phyloP scores from a whole-genome alignment of 495 filamentous ascomycete species.

The Tuber melanosporum region DNA sequence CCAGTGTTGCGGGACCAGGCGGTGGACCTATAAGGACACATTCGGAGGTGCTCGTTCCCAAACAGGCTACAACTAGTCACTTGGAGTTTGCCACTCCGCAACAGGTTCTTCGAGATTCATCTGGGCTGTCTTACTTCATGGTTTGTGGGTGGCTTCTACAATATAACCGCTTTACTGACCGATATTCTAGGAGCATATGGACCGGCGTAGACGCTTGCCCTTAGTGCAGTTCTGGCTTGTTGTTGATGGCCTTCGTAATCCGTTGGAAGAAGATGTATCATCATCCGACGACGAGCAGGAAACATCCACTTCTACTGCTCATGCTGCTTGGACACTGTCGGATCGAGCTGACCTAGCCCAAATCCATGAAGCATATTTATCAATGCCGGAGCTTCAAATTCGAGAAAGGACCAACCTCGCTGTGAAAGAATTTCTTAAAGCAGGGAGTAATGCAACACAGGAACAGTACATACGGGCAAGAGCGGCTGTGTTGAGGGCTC shows the following conservation, averaged over 20 bases:
- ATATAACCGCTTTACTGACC: constrained; percentile 10
- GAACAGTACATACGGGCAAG: constrained; percentile 79
- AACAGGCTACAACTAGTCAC: constrained; percentile 48
- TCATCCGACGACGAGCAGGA: constrained; percentile 58
- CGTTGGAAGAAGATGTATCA: constrained; percentile 74
- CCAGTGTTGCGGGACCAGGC: constrained; percentile 44
- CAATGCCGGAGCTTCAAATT: constrained; percentile 71
- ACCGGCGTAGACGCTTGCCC: constrained; percentile 75
- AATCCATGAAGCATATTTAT: constrained; percentile 84
- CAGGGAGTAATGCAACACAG: constrained; percentile 65
- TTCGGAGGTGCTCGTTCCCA: constrained; percentile 38
- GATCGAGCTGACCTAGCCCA: constrained; percentile 82
- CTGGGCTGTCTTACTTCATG: constrained; percentile 96
- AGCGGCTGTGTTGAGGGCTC: constrained; percentile 70
- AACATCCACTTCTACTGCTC: constrained; percentile 54
- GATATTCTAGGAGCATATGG: constrained; percentile 73
- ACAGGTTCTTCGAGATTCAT: constrained; percentile 77
- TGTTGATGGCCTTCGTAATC: constrained; percentile 94
- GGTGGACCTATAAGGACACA: constrained; percentile 30
- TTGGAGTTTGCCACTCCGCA: constrained; percentile 65
- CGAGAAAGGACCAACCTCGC: constrained; percentile 58
- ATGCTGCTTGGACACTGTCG: constrained; percentile 68
- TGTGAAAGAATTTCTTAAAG: constrained; percentile 71
- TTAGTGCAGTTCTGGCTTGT: constrained; percentile 98
- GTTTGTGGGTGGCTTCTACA: constrained; percentile 8